A percentile compares a stretch with the other conserved stretches of the same genome.
Evolutionary conservation across 2,329 filamentous ascomycete species (phyloP).

Genomic region (Lecanicillium sp.): DNA sequence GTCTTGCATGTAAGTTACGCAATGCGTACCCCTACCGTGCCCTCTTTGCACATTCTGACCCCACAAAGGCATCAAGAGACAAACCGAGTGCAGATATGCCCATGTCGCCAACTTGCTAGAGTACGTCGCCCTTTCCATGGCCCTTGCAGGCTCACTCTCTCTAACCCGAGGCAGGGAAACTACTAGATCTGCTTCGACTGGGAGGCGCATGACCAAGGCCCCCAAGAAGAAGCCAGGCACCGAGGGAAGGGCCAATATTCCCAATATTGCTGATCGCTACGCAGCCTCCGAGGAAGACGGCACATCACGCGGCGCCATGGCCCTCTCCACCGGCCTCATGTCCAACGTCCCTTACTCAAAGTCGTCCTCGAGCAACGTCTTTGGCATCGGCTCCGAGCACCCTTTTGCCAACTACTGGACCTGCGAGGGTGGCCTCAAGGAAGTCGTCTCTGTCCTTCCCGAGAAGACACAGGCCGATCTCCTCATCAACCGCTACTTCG

Average conservation of each 20-base stretch:
- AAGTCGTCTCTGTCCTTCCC: constrained; percentile 70
- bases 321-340: constrained; percentile 55
- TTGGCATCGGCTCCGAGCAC: constrained; percentile 73
- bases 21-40: background rate
- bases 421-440: constrained; percentile 65
- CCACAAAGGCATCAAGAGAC: constrained; percentile 62
- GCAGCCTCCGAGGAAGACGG: constrained; percentile 38
- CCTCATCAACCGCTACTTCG: constrained; percentile 57
- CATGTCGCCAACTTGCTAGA: constrained; percentile 71
- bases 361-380: constrained; percentile 67
- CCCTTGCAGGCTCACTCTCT: background rate
- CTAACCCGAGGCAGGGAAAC: constrained; percentile 43
- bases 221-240: constrained; percentile 46
- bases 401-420: constrained; percentile 85
- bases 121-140: constrained; percentile 37
- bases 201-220: constrained; percentile 51
- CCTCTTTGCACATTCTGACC: constrained; percentile 16
- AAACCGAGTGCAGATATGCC: constrained; percentile 70
- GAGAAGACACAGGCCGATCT: constrained; percentile 72
- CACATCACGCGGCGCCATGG: constrained; percentile 44
- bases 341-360: constrained; percentile 68
- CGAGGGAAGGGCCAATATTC: constrained; percentile 35
- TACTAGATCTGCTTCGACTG: constrained; percentile 45
- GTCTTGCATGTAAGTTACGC: constrained; percentile 56
- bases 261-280: constrained; percentile 52